Evolutionary conservation across 805 yeast species (phyloP), one percentile per base, ranked within the genome.

Genomic region (Jamesozyma rosinii): DNA sequence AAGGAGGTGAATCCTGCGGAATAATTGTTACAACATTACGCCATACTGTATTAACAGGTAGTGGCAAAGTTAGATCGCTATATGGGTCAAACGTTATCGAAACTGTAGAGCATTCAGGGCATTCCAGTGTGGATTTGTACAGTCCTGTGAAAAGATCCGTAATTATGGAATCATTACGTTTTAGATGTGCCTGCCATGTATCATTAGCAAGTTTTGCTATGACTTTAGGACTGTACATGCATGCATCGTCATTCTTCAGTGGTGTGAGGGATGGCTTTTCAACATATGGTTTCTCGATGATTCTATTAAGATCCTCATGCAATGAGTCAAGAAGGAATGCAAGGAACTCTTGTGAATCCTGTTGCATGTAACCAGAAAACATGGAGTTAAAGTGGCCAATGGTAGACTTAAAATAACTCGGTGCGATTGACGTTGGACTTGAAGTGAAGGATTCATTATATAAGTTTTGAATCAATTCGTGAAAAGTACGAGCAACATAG

Each of bases 31-130:
- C 70, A 18, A 72, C 72, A 34, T 79, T 81, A 27, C 68, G 64
- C 95, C 97, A 89, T 38, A 73, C 69, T 40, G 79, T 75, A 38
- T 76, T 75, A 2, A 81, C 76, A 0, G 97, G 97, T 20, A 90
- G 68, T 0, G 97, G 97, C 36, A 90, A 66, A 0, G 98, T 88
- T 49, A 90, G 66, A 57, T 88, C 96, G 64, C 79, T 86, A 57
- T 79, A 90, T 0, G 98, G 97, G 60, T 90, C 98, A 65, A 89
- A 92, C 0, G 97, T 89, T 21, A 90, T 74, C 22, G 94, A 82
- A 6, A 84, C 75, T 52, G 81, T 81, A 17, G 71, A 59, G 63
- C 98, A 92, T 8, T 66, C 79, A 0, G 97, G 97, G 58, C 98
- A 90, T 11, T 82, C 72, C 43, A 92, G 68, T 0, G 96, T 88